Base-by-base conservation (phyloP, 352 stramenopile species). In the Phytopythium chamaehyphon region DNA sequence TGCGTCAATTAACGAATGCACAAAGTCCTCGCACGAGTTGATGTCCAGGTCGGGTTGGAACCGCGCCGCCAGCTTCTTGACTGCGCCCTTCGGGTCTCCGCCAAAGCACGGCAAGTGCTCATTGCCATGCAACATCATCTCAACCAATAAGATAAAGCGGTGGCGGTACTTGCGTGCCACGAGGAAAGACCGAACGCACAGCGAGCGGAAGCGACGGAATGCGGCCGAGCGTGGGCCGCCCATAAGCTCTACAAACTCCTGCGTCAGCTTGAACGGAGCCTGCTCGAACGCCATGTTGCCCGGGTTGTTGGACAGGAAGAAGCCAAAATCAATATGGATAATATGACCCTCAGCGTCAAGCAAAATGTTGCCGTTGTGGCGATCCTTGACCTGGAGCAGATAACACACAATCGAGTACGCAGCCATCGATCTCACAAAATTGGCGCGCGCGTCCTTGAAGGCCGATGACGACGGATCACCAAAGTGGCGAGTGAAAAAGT, bases 351-450 rank as follows among this genome's bases (percentile, higher is more conserved):
- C 90, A 24, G 96, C 96, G 58, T 98, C 91, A 2, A 99, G 59
- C 40, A 99, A 61, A 60, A 99, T 96, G 64, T 99, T 99, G 48
- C 96, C 96, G 66, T 99, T 99, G 74, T 99, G 96, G 14, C 96
- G 76, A 62, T 99, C 96, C 74, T 99, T 99, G 59, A 99, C 86
- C 78, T 98, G 94, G 43, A 99, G 81, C 21, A 99, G 57, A 67
- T 98, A 98, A 63, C 89, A 98, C 45, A 98, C 78, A 42, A 99
- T 95, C 49, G 93, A 97, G 70, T 96, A 96, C 5, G 77, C 81
- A 8, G 85, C 88, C 59, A 96, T 86, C 35, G 69, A 89, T 47
- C 85, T 72, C 51, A 96, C 70, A 55, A 96, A 97, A 54, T 90
- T 97, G 15, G 86, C 76, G 44, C 92, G 78, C 12, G 90, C 86